A percentile compares a stretch with the other conserved stretches of the same genome.
Evolutionary conservation across 75 land plant species (phyloP).

Genomic region (Pseudotsuga menziesii): DNA sequence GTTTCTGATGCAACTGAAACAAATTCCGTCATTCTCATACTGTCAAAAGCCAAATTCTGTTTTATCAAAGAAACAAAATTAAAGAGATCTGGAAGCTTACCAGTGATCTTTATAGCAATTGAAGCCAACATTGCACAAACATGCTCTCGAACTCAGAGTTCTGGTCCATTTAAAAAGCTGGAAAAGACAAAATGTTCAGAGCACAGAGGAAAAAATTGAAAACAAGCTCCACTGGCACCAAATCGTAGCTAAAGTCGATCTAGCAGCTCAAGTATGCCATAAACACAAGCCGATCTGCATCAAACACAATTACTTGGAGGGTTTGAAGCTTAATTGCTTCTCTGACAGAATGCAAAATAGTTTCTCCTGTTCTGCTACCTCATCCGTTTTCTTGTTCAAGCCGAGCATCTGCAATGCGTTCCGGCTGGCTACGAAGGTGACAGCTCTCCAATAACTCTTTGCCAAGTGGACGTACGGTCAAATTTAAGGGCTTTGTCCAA

Average conservation of each 20-base stretch:
- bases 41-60: no score
- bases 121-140: background rate
- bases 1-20: background rate
- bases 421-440: background rate
- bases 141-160: background rate
- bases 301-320: background rate
- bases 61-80: background rate
- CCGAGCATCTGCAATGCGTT: slow-evolving; percentile 8
- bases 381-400: background rate
- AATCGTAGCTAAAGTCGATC: background rate
- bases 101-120: background rate
- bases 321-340: background rate
- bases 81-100: background rate
- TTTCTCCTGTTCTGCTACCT: background rate
- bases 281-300: background rate
- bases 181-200: background rate
- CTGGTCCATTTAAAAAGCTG: no score
- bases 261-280: background rate
- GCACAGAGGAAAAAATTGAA: background rate
- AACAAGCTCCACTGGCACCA: background rate
- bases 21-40: no score
- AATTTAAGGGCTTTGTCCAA: background rate
- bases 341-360: background rate
- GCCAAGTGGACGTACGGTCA: slow-evolving; percentile 5
- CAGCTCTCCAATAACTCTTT: background rate